Percentiles rank a stretch among this genome's conserved stretches.
phyloP scores from a whole-genome alignment of 257 asterid genomes.

The Salvia hispanica region DNA sequence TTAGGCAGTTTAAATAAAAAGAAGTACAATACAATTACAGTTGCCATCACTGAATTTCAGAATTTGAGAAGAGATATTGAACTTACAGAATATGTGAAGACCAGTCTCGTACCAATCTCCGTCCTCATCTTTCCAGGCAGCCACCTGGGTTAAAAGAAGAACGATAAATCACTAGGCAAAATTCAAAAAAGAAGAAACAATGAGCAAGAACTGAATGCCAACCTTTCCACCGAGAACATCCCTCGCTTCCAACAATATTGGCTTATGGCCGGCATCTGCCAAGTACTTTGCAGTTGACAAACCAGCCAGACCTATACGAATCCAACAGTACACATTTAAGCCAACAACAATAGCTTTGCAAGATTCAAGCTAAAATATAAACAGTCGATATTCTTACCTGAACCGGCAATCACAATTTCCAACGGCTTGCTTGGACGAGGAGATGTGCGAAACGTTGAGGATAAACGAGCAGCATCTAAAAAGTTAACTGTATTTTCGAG shows the following conservation, averaged over 20 bases:
- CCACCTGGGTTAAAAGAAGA: constrained; percentile 49
- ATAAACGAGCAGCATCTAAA: constrained; percentile 84
- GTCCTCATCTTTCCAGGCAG: constrained; percentile 97
- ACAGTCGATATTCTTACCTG: constrained; percentile 51
- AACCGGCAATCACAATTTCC: constrained; percentile 90
- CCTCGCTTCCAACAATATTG: constrained; percentile 87
- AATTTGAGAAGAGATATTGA: constrained; percentile 18
- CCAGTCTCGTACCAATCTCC: constrained; percentile 99
- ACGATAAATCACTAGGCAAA: constrained; percentile 29
- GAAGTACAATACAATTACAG: neutral
- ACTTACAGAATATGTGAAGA: constrained; percentile 93
- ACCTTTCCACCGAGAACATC: constrained; percentile 99
- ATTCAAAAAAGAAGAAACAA: neutral
- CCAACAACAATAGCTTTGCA: neutral
- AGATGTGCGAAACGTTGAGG: constrained; percentile 65
- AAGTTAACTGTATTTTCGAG: constrained; percentile 74
- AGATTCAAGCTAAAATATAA: neutral
- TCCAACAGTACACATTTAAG: constrained; percentile 4
- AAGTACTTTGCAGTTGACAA: constrained; percentile 93
- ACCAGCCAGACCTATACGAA: constrained; percentile 84
- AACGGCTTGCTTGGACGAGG: constrained; percentile 78
- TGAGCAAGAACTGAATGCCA: constrained; percentile 4
- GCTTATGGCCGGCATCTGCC: constrained; percentile 98
- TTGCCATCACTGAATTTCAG: constrained; percentile 6
- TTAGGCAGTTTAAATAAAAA: neutral